A percentile compares a stretch with the other conserved stretches of the same genome.
Evolutionary conservation across 768 basidiomycete species (phyloP).

Genomic region (Tricholoma saponaceum): DNA sequence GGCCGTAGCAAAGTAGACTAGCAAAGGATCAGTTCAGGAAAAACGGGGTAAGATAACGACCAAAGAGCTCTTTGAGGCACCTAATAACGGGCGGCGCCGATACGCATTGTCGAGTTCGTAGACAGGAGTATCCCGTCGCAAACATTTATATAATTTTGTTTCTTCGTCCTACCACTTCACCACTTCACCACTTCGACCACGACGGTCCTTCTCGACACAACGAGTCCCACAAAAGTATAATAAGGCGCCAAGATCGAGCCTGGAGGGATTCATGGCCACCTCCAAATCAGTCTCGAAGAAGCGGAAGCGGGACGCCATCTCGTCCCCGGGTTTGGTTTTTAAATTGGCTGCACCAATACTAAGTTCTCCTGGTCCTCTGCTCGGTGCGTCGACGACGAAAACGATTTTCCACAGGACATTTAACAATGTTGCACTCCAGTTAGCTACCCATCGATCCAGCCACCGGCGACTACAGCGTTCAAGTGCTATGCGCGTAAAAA

Average conservation of each 20-base stretch:
- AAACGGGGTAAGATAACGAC: background rate
- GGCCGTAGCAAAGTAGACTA: slow-evolving; percentile 1
- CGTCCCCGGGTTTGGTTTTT: slow-evolving; percentile 21
- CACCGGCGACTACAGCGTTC: slow-evolving; percentile 58
- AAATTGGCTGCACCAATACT: slow-evolving; percentile 25
- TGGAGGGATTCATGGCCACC: slow-evolving; percentile 27
- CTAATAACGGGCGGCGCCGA: slow-evolving; percentile 4
- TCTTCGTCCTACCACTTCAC: slow-evolving; percentile 7
- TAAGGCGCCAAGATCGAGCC: background rate
- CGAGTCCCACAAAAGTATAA: background rate
- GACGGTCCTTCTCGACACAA: background rate
- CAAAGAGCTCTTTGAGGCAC: background rate
- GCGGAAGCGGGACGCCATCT: slow-evolving; percentile 16
- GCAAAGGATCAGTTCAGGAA: background rate
- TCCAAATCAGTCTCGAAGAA: slow-evolving; percentile 38
- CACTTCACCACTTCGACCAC: slow-evolving; percentile 5
- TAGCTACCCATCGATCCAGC: slow-evolving; percentile 61
- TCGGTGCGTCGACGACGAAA: slow-evolving; percentile 24
- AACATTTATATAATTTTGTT: slow-evolving; percentile 9
- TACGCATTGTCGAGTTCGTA: slow-evolving; percentile 7
- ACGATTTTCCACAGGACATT: too few relatives aligned
- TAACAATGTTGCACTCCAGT: slow-evolving; percentile 28
- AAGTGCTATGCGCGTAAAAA: slow-evolving; percentile 51
- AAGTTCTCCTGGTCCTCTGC: slow-evolving; percentile 31
- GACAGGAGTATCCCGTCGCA: slow-evolving; percentile 5